Percentiles rank a stretch among this genome's conserved stretches.
Conservation (phyloP, 179 eudicot species). For the Drosera spatulata region DNA sequence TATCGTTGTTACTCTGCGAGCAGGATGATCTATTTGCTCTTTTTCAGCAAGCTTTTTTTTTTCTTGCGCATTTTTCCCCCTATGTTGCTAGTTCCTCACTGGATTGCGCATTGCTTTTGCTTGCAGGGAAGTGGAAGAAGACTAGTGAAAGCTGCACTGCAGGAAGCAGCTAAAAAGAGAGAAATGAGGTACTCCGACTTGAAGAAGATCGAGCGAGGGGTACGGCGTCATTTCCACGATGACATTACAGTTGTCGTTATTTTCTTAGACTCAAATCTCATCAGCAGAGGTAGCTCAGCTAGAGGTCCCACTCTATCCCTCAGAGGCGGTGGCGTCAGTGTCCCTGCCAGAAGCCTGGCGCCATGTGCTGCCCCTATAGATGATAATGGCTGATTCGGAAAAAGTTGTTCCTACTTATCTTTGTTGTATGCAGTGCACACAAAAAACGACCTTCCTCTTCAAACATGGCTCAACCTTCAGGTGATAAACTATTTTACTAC, state of each 20-base stretch:
- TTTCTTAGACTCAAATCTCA: conserved; percentile 11
- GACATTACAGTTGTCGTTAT: conserved; percentile 12
- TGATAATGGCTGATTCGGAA: conserved; percentile 3
- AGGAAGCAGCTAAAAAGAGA: conserved; percentile 15
- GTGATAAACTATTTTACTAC: not conserved
- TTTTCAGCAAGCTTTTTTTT: too few relatives aligned
- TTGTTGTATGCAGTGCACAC: conserved; percentile 2
- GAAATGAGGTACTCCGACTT: conserved; percentile 16
- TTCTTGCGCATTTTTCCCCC: too few relatives aligned
- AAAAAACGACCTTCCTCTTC: too few relatives aligned
- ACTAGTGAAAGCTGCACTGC: conserved; percentile 13
- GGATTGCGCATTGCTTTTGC: not conserved
- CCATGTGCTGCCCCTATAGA: conserved; percentile 2
- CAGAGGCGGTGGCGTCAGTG: conserved; percentile 3
- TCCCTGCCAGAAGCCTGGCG: conserved; percentile 4
- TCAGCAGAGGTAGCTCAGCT: conserved; percentile 12
- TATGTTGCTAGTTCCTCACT: too few relatives aligned
- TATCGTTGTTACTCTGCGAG: too few relatives aligned
- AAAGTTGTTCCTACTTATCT: not conserved
- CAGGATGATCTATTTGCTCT: too few relatives aligned
- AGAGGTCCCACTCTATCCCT: conserved; percentile 10
- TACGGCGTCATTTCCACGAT: conserved; percentile 16
- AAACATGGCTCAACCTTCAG: not conserved
- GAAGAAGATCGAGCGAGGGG: conserved; percentile 15
- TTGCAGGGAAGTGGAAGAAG: conserved; percentile 14